These are phyloP conservation scores for Tetragonia tetragonoides DNA, from an alignment of 148 eudicot genomes.

Conservation along the genomic window DNA sequence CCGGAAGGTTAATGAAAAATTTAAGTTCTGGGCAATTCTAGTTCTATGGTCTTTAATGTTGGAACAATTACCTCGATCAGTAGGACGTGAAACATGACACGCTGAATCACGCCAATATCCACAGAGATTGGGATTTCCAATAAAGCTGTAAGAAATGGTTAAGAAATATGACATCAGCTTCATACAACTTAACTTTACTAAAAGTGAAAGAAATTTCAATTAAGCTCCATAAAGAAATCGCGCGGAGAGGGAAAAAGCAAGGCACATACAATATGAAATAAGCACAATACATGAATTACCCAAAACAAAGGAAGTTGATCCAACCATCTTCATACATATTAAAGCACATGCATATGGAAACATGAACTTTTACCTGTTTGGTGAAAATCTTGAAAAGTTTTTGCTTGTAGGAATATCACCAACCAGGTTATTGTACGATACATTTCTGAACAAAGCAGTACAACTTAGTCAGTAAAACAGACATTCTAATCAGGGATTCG, in stretches of 20 bases:
- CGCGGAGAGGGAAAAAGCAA: neutral
- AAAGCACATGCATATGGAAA: neutral
- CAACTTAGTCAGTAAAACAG: neutral
- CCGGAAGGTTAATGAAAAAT: no score
- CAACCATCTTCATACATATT: neutral
- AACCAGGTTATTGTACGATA: slow-evolving; percentile 75
- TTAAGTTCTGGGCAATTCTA: no score
- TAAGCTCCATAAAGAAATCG: neutral
- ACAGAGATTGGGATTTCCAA: slow-evolving; percentile 82
- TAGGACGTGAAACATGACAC: slow-evolving; percentile 50
- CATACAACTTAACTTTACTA: no score
- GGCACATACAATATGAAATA: neutral
- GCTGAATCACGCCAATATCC: slow-evolving; percentile 69
- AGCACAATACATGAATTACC: neutral
- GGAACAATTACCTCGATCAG: slow-evolving; percentile 51
- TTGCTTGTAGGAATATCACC: slow-evolving; percentile 79
- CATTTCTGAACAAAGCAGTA: slow-evolving; percentile 55
- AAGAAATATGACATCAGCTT: neutral
- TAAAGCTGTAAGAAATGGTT: slow-evolving; percentile 46
- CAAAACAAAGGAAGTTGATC: neutral
- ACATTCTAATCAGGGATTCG: no score
- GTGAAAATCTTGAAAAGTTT: slow-evolving; percentile 86
- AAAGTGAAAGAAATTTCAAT: neutral
- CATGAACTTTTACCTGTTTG: slow-evolving; percentile 54
- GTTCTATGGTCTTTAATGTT: neutral